Evolutionary conservation across 2,329 filamentous ascomycete genomes (phyloP).

Genomic region (Fusarium transvaalense): DNA sequence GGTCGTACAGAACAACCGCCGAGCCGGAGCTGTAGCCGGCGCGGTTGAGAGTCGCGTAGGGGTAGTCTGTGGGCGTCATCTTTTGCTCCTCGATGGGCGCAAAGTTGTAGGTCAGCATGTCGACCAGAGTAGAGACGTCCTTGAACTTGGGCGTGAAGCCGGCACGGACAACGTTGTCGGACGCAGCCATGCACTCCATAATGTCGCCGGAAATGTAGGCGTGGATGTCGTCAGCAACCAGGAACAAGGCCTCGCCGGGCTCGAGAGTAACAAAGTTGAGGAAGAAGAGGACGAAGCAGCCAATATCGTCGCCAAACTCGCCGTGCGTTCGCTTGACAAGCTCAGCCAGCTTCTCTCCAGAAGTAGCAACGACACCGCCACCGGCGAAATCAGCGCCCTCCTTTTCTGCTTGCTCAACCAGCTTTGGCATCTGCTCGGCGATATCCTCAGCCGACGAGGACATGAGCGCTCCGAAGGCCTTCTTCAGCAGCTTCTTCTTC

Average conservation of each 20-base stretch:
- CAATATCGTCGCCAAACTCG: conserved; percentile 91
- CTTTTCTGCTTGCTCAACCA: conserved; percentile 77
- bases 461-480: conserved; percentile 85
- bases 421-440: conserved; percentile 69
- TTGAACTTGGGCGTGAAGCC: conserved; percentile 99
- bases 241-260: conserved; percentile 93
- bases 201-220: conserved; percentile 95
- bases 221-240: conserved; percentile 97
- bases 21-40: conserved; percentile 83
- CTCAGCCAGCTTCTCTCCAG: conserved; percentile 77
- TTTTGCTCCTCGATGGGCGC: conserved; percentile 96
- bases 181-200: conserved; percentile 98
- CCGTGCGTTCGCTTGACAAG: conserved; percentile 82
- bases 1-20: conserved; percentile 83
- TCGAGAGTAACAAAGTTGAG: conserved; percentile 92
- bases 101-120: conserved; percentile 95
- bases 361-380: conserved; percentile 75
- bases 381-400: conserved; percentile 81
- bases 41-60: conserved; percentile 86
- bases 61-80: conserved; percentile 87
- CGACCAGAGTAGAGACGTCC: conserved; percentile 88
- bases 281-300: conserved; percentile 96
- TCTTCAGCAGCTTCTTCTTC: conserved; percentile 84
- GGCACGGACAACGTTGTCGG: conserved; percentile 98
- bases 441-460: conserved; percentile 73